These are phyloP conservation scores for Mrakia blollopis DNA, from an alignment of 768 basidiomycete genomes.

Conservation along the genomic window DNA sequence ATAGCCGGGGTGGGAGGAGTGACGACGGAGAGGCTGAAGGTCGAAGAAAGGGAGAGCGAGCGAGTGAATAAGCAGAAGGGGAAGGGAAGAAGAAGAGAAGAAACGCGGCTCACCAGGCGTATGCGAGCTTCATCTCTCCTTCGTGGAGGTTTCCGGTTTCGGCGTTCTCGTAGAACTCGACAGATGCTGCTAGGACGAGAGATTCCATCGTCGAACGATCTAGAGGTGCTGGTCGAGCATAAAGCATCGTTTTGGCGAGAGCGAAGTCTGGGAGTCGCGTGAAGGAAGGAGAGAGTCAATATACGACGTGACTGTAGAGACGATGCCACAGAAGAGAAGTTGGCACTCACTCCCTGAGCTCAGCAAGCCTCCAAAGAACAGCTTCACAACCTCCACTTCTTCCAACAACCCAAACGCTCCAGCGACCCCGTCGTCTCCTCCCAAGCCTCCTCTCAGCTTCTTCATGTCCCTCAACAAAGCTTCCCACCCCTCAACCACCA, in stretches of 20 bases:
- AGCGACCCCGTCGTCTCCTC: slow-evolving; percentile 45
- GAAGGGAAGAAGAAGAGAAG: background rate
- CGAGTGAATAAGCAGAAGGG: background rate
- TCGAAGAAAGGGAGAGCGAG: slow-evolving; percentile 30
- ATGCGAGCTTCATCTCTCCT: slow-evolving; percentile 94
- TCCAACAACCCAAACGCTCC: slow-evolving; percentile 77
- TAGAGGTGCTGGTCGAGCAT: slow-evolving; percentile 50
- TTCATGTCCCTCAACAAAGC: slow-evolving; percentile 86
- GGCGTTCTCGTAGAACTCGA: slow-evolving; percentile 93
- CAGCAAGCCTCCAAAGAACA: slow-evolving; percentile 80
- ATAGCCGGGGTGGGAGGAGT: slow-evolving; percentile 59
- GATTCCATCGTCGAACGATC: slow-evolving; percentile 58
- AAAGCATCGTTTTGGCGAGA: slow-evolving; percentile 62
- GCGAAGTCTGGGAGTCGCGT: slow-evolving; percentile 24
- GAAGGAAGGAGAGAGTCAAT: slow-evolving; percentile 45
- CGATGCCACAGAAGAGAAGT: background rate
- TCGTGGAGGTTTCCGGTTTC: slow-evolving; percentile 82
- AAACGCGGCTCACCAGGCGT: slow-evolving; percentile 68
- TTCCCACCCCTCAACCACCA: slow-evolving; percentile 68
- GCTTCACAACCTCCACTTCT: slow-evolving; percentile 64
- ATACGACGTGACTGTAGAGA: background rate
- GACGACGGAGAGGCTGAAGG: slow-evolving; percentile 64
- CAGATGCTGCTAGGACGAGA: slow-evolving; percentile 71
- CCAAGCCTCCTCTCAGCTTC: slow-evolving; percentile 63
- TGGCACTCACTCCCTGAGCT: slow-evolving; percentile 74